phyloP scores from a whole-genome alignment of 1,284 basidiomycete genomes.

The Rhodofomes roseus region DNA sequence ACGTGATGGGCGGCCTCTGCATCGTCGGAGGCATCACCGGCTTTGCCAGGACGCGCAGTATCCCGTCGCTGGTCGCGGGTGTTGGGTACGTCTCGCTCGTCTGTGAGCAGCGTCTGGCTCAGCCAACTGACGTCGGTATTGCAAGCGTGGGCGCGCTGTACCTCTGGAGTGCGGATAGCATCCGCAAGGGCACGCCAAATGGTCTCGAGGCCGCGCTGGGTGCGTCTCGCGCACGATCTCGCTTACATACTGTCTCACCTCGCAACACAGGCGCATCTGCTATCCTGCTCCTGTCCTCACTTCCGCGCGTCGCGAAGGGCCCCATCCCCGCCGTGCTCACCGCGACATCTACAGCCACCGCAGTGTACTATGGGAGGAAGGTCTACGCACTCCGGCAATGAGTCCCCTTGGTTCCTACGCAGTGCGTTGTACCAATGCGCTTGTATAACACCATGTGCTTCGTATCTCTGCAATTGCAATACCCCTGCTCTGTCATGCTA shows the following conservation, averaged over 20 bases:
- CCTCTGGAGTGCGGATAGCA: constrained; percentile 70
- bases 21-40: constrained; percentile 74
- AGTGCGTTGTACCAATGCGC: background rate
- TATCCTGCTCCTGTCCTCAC: constrained; percentile 72
- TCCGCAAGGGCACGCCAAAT: constrained; percentile 67
- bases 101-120: too few species aligned
- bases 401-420: background rate
- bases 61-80: constrained; percentile 80
- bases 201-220: constrained; percentile 76
- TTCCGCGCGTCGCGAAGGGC: constrained; percentile 72
- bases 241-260: background rate
- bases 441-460: constrained; percentile 4
- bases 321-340: constrained; percentile 73
- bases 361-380: constrained; percentile 70
- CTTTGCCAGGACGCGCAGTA: constrained; percentile 63
- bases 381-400: constrained; percentile 35
- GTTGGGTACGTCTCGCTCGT: constrained; percentile 50
- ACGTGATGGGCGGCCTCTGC: constrained; percentile 75
- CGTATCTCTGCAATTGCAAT: background rate
- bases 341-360: constrained; percentile 56
- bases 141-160: constrained; percentile 38
- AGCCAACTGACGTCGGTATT: too few species aligned
- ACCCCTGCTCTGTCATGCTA: constrained; percentile 1
- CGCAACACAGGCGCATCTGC: constrained; percentile 64
- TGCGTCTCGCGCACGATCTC: constrained; percentile 31